Evolutionary conservation across 306 rosid species (phyloP), one percentile per base, ranked within the genome.

Genomic region (Sicyos edulis): DNA sequence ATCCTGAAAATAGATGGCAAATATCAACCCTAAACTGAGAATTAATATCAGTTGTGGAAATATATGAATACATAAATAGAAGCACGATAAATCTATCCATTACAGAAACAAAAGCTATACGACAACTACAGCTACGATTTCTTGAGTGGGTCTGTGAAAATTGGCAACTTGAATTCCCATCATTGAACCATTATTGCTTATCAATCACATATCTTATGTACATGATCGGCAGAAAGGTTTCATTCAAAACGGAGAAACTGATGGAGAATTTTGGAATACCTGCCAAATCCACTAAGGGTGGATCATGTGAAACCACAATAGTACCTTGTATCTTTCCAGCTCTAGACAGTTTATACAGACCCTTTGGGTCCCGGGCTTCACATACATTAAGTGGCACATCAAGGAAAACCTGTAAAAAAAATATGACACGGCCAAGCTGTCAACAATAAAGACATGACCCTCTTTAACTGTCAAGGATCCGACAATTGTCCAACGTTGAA

Each of bases 291-390:
- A 17, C n/a, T 19, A 44, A 65, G 24, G 29, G 15, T 13, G 47
- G 42, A 24, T 29, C 56, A 26, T 8, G 40, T 70, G 58, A 50
- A 20, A 34, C 34, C 37, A 57, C 53, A 29, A 54, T 20, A 16
- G 37, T 78, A 93, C 99, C 95, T 89, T 80, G 86, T 74, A 93
- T 91, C 87, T 88, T 87, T 79, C 97, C 99, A 61, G 92, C 88
- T 51, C 99, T 88, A 64, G 96, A 96, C 75, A 93, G 97, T 80
- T 89, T 88, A 86, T 93, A 93, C 54, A 93, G 92, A 17, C 99
- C 99, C 83, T 93, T 93, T 10, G 99, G 97, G 65, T 93, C 99
- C 80, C 96, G 83, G 60, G 83, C 77, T 85, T 93, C 99, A 74
- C 99, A 93, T 70, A 93, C 81, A 32, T 83, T 81, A 51, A 93